A percentile compares a stretch with the other conserved stretches of the same genome.
phyloP scores from a whole-genome alignment of 768 basidiomycete genomes.

The Russula griseocarnosa region DNA sequence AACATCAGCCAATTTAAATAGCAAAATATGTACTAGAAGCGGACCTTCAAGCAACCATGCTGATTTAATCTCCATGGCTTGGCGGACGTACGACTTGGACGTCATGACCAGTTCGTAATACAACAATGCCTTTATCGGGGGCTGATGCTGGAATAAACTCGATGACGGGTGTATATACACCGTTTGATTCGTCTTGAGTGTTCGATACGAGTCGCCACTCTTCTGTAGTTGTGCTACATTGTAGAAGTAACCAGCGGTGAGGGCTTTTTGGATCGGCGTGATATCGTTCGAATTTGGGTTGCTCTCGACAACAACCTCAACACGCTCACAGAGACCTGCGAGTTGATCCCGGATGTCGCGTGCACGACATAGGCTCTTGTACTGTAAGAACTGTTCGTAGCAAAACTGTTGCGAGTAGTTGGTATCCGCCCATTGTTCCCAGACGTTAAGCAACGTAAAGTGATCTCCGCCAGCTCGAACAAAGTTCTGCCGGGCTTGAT shows the following conservation, averaged over 20 bases:
- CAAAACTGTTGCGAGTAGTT: conserved; percentile 97
- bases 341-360: conserved; percentile 96
- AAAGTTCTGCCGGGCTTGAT: conserved; percentile 97
- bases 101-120: conserved; percentile 99
- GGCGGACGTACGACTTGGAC: conserved; percentile 94
- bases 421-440: conserved; percentile 99
- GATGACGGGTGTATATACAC: conserved; percentile 97
- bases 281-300: conserved; percentile 94
- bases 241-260: conserved; percentile 95
- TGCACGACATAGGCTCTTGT: conserved; percentile 89
- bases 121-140: conserved; percentile 82
- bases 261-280: conserved; percentile 88
- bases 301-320: conserved; percentile 83
- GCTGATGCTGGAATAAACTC: conserved; percentile 91
- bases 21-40: conserved; percentile 30
- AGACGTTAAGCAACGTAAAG: conserved; percentile 95
- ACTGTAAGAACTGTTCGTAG: conserved; percentile 93
- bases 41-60: conserved; percentile 86
- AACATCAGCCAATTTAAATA: conserved; percentile 18
- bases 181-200: conserved; percentile 92
- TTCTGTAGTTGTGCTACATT: conserved; percentile 92
- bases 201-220: conserved; percentile 95
- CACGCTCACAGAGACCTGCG: conserved; percentile 92
- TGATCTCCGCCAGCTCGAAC: conserved; percentile 95
- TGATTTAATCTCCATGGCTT: conserved; percentile 98